These are phyloP conservation scores for Colletotrichum chrysophilum DNA, from an alignment of 2,329 filamentous ascomycete species.

Conservation along the genomic window DNA sequence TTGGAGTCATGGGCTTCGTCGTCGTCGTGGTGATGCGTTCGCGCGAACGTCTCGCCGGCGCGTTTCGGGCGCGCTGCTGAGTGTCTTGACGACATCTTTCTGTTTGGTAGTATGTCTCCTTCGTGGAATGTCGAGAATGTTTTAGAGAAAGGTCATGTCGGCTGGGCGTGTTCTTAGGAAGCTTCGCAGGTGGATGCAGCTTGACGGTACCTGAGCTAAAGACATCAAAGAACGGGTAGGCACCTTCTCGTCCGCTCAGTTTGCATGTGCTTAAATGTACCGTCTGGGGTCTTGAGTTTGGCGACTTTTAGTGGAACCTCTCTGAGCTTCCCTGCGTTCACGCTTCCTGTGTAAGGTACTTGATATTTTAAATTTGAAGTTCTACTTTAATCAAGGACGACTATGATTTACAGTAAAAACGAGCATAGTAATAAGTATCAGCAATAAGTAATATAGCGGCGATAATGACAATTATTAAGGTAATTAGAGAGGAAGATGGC, in stretches of 20 bases:
- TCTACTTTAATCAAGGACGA: not conserved
- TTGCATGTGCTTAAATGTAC: constrained; percentile 13
- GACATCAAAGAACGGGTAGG: not conserved
- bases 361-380: not conserved
- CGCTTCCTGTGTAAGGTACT: not conserved
- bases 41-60: constrained; percentile 80
- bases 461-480: not conserved
- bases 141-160: not conserved
- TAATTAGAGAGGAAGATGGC: not conserved
- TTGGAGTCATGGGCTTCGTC: constrained; percentile 61
- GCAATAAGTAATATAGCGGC: not conserved
- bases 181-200: constrained; percentile 9
- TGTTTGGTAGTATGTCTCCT: not conserved
- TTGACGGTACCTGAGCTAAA: not conserved
- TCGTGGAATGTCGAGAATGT: not conserved
- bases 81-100: constrained; percentile 59
- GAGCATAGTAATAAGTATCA: not conserved
- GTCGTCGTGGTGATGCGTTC: constrained; percentile 69
- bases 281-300: not conserved
- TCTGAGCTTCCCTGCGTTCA: not conserved
- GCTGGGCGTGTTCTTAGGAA: not conserved
- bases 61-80: constrained; percentile 81
- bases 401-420: not conserved
- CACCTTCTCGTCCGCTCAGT: not conserved
- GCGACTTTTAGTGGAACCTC: constrained; percentile 4